Conservation (phyloP, 768 basidiomycete genomes). For the Sarcomyxa edulis region DNA sequence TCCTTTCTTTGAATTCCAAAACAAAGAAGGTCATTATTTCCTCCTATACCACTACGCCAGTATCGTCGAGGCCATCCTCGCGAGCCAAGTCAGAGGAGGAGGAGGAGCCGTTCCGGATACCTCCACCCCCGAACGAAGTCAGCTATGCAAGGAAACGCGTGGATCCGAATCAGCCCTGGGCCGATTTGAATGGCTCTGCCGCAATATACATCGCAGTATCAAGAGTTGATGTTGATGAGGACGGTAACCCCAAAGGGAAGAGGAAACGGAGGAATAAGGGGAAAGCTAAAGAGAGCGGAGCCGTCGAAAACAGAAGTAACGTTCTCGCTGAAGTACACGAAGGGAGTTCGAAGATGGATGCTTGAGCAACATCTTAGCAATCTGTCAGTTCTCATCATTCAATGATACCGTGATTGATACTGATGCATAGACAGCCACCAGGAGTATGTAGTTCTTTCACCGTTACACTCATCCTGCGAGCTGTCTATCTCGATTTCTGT, state of each 20-base stretch:
- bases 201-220: conserved; percentile 31
- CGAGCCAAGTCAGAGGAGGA: conserved; percentile 24
- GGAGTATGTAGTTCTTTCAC: too few species aligned
- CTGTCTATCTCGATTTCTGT: too few species aligned
- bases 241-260: conserved; percentile 1
- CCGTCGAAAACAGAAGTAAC: too few species aligned
- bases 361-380: too few species aligned
- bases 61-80: conserved; percentile 30
- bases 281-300: conserved; percentile 3
- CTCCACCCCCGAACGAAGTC: conserved; percentile 30
- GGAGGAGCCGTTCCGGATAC: conserved; percentile 32
- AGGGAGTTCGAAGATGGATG: too few species aligned
- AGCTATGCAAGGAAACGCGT: conserved; percentile 22
- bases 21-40: conserved; percentile 49
- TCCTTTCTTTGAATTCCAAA: conserved; percentile 50
- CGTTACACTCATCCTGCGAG: too few species aligned
- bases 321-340: too few species aligned
- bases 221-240: conserved; percentile 1
- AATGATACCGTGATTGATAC: too few species aligned
- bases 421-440: too few species aligned
- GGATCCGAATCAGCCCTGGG: conserved; percentile 35
- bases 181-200: conserved; percentile 29
- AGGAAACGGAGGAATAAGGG: conserved; percentile 7
- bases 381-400: too few species aligned
- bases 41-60: conserved; percentile 40